Conservation (phyloP, 768 basidiomycete species). For the Floccularia luteovirens region DNA sequence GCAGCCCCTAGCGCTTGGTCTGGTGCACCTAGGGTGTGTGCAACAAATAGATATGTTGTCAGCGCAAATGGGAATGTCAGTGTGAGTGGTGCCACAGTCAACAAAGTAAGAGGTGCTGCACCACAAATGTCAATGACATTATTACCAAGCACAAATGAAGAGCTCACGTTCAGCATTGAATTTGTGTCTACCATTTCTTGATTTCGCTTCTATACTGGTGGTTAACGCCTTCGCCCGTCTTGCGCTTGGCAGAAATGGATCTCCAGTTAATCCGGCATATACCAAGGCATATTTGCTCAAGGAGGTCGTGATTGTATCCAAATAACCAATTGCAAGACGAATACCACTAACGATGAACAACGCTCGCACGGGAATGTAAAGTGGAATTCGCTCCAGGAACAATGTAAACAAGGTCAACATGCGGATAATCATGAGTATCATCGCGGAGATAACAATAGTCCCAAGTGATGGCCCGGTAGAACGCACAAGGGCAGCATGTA, state of each 20-base stretch:
- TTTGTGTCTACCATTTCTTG: constrained; percentile 18
- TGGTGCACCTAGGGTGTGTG: constrained; percentile 67
- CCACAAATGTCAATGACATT: constrained; percentile 1
- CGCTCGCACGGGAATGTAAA: constrained; percentile 40
- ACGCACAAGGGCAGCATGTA: constrained; percentile 72
- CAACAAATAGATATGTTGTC: constrained; percentile 82
- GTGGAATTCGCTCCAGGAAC: constrained; percentile 47
- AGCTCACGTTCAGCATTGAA: constrained; percentile 54
- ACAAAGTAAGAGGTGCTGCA: constrained; percentile 57
- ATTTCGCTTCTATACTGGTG: constrained; percentile 5
- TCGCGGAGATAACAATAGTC: constrained; percentile 65
- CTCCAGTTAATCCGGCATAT: constrained; percentile 72
- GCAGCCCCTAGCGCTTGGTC: constrained; percentile 69
- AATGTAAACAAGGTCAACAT: constrained; percentile 41
- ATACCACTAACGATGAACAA: constrained; percentile 34
- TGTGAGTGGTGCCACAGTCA: constrained; percentile 72
- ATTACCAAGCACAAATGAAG: background rate
- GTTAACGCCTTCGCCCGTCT: constrained; percentile 41
- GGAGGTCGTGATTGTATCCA: constrained; percentile 43
- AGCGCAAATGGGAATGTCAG: constrained; percentile 79
- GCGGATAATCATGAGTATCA: constrained; percentile 69
- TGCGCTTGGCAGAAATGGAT: constrained; percentile 54
- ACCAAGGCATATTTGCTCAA: constrained; percentile 57
- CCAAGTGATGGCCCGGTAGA: constrained; percentile 80
- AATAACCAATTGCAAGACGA: constrained; percentile 46